These are phyloP conservation scores for Gastrolobium bilobum DNA, from an alignment of 306 rosid species.

Conservation along the genomic window DNA sequence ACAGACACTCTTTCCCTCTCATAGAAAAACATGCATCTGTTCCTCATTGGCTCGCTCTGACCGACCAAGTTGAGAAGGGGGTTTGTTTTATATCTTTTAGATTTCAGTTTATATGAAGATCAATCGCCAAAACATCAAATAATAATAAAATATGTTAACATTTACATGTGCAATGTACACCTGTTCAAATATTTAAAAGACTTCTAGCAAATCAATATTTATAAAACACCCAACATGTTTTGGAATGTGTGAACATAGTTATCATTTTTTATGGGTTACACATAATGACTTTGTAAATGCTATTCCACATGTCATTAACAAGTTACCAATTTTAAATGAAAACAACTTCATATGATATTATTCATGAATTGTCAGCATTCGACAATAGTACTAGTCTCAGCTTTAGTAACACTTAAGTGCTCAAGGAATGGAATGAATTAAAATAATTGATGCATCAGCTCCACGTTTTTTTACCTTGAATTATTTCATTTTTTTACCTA, in stretches of 20 bases:
- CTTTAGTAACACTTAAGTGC: not conserved
- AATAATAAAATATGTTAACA: not conserved
- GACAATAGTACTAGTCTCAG: not conserved
- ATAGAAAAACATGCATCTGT: not conserved
- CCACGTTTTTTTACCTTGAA: not conserved
- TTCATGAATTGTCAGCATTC: conserved; percentile 10
- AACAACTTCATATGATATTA: not conserved
- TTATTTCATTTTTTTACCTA: not conserved
- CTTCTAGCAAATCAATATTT: not conserved
- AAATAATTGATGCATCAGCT: conserved; percentile 17
- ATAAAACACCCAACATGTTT: not conserved
- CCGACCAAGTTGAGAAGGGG: not conserved
- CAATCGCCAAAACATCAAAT: not conserved
- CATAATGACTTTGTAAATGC: not conserved
- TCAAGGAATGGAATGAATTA: not conserved
- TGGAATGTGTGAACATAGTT: not conserved
- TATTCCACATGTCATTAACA: not conserved
- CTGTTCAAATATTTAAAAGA: not conserved
- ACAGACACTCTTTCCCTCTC: too few species aligned
- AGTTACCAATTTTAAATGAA: not conserved
- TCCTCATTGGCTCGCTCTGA: not conserved
- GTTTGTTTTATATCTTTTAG: not conserved
- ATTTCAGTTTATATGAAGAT: not conserved
- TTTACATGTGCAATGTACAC: not conserved
- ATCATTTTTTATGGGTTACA: not conserved